phyloP scores from a whole-genome alignment of 2,329 filamentous ascomycete genomes.

The Ceratocystis lukuohia region DNA sequence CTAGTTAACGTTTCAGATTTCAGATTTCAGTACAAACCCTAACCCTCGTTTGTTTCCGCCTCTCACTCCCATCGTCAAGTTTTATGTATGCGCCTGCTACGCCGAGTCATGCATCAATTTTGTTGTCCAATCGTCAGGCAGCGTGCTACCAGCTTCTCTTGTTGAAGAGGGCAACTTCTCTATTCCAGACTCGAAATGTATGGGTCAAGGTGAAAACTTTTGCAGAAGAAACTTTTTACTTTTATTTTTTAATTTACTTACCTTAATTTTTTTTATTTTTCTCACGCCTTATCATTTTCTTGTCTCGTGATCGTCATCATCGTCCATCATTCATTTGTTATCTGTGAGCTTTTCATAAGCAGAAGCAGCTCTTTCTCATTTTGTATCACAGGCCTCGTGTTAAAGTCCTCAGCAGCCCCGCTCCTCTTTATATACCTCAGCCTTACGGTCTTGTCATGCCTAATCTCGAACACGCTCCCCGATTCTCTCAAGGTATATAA shows the following conservation, averaged over 20 bases:
- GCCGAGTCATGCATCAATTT: not conserved
- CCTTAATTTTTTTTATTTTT: not conserved
- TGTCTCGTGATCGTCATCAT: not conserved
- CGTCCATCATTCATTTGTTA: not conserved
- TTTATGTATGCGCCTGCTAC: not conserved
- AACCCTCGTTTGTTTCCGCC: not conserved
- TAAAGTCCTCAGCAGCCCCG: too few species aligned
- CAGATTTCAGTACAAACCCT: not conserved
- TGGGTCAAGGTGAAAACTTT: not conserved
- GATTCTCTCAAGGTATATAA: not conserved
- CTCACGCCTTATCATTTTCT: not conserved
- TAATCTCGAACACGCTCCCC: too few species aligned
- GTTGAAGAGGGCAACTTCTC: not conserved
- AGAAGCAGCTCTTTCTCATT: not conserved
- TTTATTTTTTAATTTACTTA: not conserved
- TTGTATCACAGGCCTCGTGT: not conserved
- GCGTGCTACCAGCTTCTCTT: not conserved
- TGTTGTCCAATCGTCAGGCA: not conserved
- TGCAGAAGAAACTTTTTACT: not conserved
- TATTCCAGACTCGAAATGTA: not conserved
- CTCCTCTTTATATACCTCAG: too few species aligned
- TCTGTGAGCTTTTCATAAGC: not conserved
- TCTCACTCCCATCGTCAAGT: not conserved
- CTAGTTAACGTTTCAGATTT: not conserved
- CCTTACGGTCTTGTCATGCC: too few species aligned